phyloP scores from a whole-genome alignment of 305 asterid genomes.

The Striga hermonthica region DNA sequence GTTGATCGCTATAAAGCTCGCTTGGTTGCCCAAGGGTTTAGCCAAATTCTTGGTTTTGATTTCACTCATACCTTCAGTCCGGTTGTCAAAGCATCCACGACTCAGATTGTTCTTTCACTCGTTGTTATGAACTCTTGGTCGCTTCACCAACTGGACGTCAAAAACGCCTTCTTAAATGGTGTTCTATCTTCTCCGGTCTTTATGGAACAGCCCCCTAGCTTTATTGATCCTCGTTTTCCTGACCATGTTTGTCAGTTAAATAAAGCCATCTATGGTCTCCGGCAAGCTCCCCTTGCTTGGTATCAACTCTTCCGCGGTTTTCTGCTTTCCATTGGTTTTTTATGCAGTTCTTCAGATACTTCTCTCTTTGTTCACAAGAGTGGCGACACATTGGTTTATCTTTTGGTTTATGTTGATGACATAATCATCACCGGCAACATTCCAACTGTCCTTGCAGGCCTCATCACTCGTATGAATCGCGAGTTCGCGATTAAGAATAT shows the following conservation, averaged over 20 bases:
- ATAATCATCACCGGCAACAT: neutral
- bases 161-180: slow-evolving; percentile 2
- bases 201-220: slow-evolving; percentile 16
- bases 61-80: neutral
- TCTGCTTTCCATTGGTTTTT: neutral
- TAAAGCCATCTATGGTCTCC: neutral
- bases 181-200: neutral
- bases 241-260: neutral
- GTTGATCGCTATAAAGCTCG: neutral
- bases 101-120: neutral
- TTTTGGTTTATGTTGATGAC: neutral
- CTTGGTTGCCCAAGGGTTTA: slow-evolving; percentile 7
- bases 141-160: neutral
- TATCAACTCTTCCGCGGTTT: neutral
- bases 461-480: too few relatives aligned
- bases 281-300: neutral
- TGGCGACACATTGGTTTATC: neutral
- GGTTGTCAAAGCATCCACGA: neutral
- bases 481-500: slow-evolving; percentile 4
- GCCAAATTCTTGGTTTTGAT: neutral
- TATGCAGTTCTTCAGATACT: neutral
- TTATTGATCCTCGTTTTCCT: neutral
- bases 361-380: neutral
- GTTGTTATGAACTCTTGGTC: neutral
- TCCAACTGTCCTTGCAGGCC: neutral